Conservation (phyloP, 2,329 filamentous ascomycete species). For the Fusarium irregulare region DNA sequence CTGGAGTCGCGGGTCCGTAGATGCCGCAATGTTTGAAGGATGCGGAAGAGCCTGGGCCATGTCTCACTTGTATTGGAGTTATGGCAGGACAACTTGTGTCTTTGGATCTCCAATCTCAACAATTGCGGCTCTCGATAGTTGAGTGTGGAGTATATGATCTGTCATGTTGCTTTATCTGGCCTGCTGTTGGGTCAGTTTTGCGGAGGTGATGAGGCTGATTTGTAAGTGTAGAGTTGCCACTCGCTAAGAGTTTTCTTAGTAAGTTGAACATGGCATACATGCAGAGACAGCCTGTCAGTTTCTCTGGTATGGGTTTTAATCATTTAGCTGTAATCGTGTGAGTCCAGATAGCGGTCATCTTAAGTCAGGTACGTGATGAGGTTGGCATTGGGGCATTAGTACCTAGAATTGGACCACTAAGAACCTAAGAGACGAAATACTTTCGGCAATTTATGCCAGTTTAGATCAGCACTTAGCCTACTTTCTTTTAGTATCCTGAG, state of each 20-base stretch:
- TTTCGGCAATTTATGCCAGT: background rate
- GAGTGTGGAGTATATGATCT: constrained; percentile 29
- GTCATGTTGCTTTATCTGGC: constrained; percentile 15
- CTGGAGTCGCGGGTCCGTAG: constrained; percentile 35
- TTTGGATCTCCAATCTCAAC: constrained; percentile 33
- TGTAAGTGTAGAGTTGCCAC: constrained; percentile 4
- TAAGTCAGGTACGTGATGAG: background rate
- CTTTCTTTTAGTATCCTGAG: background rate
- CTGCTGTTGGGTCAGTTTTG: constrained; percentile 7
- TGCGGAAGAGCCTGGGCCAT: constrained; percentile 6
- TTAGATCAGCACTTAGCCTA: background rate
- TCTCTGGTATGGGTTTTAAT: background rate
- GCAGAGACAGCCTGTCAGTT: background rate
- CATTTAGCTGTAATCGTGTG: background rate
- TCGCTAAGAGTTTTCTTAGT: constrained; percentile 3
- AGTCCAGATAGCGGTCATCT: background rate
- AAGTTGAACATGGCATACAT: background rate
- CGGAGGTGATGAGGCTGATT: constrained; percentile 13
- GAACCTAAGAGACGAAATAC: background rate
- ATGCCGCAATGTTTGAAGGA: constrained; percentile 15
- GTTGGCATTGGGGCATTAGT: background rate
- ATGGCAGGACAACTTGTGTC: background rate
- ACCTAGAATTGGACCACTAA: too few species aligned
- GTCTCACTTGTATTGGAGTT: constrained; percentile 6
- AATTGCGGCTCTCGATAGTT: constrained; percentile 38